Percentiles rank a stretch among this genome's conserved stretches.
These are phyloP conservation scores for Fusarium chlamydosporum DNA, from an alignment of 2,329 filamentous ascomycete species.

Conservation along the genomic window DNA sequence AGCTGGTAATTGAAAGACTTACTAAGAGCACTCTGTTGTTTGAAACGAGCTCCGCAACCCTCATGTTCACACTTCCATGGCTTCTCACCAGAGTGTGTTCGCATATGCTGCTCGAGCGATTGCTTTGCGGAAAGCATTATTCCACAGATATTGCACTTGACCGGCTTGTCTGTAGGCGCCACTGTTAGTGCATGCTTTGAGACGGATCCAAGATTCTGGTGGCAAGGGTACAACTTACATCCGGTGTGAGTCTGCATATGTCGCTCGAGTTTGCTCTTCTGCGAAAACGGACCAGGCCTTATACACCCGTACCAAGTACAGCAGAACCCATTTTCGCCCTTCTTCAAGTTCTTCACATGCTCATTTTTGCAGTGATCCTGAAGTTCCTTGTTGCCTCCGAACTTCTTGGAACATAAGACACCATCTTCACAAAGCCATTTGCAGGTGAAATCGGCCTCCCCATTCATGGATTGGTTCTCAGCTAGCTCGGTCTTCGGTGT, in stretches of 20 bases:
- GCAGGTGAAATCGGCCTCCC: slow-evolving; percentile 52
- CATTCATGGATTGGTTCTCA: slow-evolving; percentile 36
- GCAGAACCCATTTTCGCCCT: slow-evolving; percentile 62
- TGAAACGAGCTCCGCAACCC: slow-evolving; percentile 71
- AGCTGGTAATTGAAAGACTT: slow-evolving; percentile 50
- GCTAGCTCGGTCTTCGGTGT: slow-evolving; percentile 32
- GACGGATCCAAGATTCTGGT: slow-evolving; percentile 2
- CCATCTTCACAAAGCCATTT: slow-evolving; percentile 52
- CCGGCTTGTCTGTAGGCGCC: slow-evolving; percentile 67
- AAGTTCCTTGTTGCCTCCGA: slow-evolving; percentile 63
- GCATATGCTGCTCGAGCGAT: slow-evolving; percentile 75
- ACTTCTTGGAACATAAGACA: slow-evolving; percentile 54
- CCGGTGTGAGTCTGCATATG: slow-evolving; percentile 77
- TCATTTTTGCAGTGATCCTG: slow-evolving; percentile 68
- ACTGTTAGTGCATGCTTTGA: slow-evolving; percentile 26
- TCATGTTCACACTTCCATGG: slow-evolving; percentile 69
- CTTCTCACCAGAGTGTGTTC: slow-evolving; percentile 75
- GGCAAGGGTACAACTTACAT: slow-evolving; percentile 60
- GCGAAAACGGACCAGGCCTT: slow-evolving; percentile 67
- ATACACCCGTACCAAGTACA: slow-evolving; percentile 71
- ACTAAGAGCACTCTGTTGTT: slow-evolving; percentile 77
- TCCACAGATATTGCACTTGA: slow-evolving; percentile 68
- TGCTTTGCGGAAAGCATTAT: slow-evolving; percentile 75
- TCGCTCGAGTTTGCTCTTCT: slow-evolving; percentile 74
- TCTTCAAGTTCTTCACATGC: slow-evolving; percentile 64